A percentile compares a stretch with the other conserved stretches of the same genome.
Evolutionary conservation across 2,329 filamentous ascomycete genomes (phyloP).

Genomic region (Colletotrichum liaoningense): DNA sequence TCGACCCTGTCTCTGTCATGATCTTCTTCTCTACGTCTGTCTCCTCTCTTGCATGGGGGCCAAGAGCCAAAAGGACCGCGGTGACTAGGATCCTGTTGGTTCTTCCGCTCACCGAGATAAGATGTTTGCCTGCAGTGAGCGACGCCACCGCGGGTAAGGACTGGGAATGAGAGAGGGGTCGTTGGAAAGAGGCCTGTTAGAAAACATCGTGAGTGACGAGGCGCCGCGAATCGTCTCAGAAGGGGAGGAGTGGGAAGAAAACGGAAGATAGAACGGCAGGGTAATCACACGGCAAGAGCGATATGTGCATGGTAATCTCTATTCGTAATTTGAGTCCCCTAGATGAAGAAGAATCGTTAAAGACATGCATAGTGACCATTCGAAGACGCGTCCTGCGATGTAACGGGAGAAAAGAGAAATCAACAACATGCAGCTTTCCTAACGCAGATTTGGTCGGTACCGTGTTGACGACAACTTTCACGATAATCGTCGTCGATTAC

Average conservation of each 20-base stretch:
- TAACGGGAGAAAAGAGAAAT: conserved; percentile 17
- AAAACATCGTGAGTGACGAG: background rate
- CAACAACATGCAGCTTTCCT: background rate
- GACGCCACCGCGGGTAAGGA: conserved; percentile 23
- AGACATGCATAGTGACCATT: conserved; percentile 25
- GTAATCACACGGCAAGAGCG: conserved; percentile 9
- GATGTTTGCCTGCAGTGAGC: conserved; percentile 24
- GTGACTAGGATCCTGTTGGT: background rate
- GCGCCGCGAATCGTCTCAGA: background rate
- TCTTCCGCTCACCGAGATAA: conserved; percentile 8
- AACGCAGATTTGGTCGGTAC: background rate
- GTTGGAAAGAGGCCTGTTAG: background rate
- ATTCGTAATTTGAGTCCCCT: background rate
- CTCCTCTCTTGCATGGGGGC: too few relatives aligned
- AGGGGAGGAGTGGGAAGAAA: background rate
- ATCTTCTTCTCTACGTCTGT: background rate
- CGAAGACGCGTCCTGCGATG: conserved; percentile 3
- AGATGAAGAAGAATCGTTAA: background rate
- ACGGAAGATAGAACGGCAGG: background rate
- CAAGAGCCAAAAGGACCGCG: background rate
- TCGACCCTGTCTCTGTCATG: background rate
- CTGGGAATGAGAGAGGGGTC: background rate
- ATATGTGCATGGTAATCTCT: background rate
- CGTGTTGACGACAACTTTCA: background rate
- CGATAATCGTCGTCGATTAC: background rate